Evolutionary conservation across 345 rosid genomes (phyloP).

Genomic region (Rhodamnia argentea): DNA sequence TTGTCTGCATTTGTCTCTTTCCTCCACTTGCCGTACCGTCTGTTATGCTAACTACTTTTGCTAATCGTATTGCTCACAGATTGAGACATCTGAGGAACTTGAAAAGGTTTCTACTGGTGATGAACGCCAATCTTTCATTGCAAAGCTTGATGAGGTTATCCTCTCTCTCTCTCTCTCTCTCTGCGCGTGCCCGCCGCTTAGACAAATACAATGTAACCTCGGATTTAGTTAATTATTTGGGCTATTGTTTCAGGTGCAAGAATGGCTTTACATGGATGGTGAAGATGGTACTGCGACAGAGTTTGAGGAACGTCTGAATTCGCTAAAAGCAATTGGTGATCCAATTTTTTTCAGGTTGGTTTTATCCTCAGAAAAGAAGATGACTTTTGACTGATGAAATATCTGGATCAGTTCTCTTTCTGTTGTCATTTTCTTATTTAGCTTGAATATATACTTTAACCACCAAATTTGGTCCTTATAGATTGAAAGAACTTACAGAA

Average conservation of each 20-base stretch:
- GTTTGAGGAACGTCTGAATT: slow-evolving; percentile 62
- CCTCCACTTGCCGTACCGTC: neutral
- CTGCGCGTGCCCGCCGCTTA: neutral
- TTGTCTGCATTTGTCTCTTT: neutral
- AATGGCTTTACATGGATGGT: slow-evolving; percentile 96
- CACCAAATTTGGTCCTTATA: slow-evolving; percentile 3
- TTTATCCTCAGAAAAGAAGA: neutral
- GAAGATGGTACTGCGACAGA: slow-evolving; percentile 80
- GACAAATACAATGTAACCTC: neutral
- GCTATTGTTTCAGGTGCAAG: slow-evolving; percentile 60
- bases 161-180: neutral
- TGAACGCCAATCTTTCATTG: slow-evolving; percentile 67
- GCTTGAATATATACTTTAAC: neutral
- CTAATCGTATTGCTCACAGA: slow-evolving; percentile 29
- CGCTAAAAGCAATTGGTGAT: slow-evolving; percentile 59
- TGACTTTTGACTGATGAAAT: neutral
- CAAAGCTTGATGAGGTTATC: slow-evolving; percentile 85
- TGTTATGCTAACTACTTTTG: neutral
- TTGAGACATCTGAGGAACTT: slow-evolving; percentile 61
- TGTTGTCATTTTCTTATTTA: neutral
- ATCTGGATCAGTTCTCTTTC: neutral
- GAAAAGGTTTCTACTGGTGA: slow-evolving; percentile 64
- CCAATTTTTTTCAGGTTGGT: slow-evolving; percentile 67
- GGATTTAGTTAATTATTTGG: neutral
- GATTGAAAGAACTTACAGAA: slow-evolving; percentile 74